Conservation (phyloP, 1,139 yeast species). For the Arxiozyma heterogenica region DNA sequence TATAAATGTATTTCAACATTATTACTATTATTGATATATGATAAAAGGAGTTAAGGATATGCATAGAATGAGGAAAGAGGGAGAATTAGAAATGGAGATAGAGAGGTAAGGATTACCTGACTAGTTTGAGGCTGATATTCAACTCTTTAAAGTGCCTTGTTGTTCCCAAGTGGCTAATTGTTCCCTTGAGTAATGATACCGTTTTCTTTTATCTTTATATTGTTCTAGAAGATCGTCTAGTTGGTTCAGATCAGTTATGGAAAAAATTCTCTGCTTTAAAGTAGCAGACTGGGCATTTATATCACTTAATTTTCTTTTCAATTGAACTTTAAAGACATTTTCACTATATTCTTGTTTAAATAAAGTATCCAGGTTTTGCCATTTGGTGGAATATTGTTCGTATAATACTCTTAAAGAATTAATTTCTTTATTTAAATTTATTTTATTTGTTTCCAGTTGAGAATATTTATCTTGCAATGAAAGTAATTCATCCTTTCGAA, state of each 20-base stretch:
- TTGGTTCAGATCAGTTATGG: slow-evolving; percentile 6
- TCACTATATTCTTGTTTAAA: slow-evolving; percentile 18
- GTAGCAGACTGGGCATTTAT: slow-evolving; percentile 14
- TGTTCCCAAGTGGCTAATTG: slow-evolving; percentile 25
- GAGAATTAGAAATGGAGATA: background rate
- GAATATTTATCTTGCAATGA: slow-evolving; percentile 13
- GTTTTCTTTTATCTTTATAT: slow-evolving; percentile 15
- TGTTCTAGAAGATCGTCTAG: slow-evolving; percentile 16
- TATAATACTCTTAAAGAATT: slow-evolving; percentile 17
- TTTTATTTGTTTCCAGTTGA: slow-evolving; percentile 13
- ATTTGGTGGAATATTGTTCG: slow-evolving; percentile 19
- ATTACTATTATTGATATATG: too few species aligned
- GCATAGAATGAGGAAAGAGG: too few species aligned
- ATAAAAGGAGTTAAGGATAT: background rate
- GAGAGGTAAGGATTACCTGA: background rate
- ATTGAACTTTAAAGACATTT: slow-evolving; percentile 14
- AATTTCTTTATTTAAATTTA: slow-evolving; percentile 10
- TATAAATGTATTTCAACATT: background rate
- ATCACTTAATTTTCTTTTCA: slow-evolving; percentile 13
- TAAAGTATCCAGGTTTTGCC: slow-evolving; percentile 20
- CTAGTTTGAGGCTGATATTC: background rate
- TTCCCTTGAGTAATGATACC: slow-evolving; percentile 22
- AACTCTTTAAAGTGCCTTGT: slow-evolving; percentile 16
- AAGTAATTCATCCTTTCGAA: slow-evolving; percentile 9
- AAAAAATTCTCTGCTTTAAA: slow-evolving; percentile 9